A percentile compares a stretch with the other conserved stretches of the same genome.
Conservation (phyloP, 495 filamentous ascomycete genomes). For the Thermochaetoides thermophila region DNA sequence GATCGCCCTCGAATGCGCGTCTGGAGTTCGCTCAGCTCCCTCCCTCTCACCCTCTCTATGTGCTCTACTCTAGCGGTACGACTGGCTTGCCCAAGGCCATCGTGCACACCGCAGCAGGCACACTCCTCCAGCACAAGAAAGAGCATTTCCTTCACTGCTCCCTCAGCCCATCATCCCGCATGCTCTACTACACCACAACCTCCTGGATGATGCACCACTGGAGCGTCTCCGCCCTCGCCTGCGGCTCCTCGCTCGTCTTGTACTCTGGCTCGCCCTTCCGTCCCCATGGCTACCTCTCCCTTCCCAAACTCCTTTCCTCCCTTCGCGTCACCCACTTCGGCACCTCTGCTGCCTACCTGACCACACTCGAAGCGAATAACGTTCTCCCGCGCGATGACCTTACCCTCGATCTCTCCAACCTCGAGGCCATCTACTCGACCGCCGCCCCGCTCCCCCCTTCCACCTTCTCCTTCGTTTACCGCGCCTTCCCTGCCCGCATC, state of each 20-base stretch:
- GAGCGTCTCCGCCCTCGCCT: constrained; percentile 69
- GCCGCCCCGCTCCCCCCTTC: constrained; percentile 83
- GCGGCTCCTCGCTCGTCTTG: constrained; percentile 64
- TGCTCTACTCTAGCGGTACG: constrained; percentile 77
- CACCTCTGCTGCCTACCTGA: constrained; percentile 86
- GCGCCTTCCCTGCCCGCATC: constrained; percentile 55
- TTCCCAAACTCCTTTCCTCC: constrained; percentile 27
- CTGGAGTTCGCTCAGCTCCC: constrained; percentile 58
- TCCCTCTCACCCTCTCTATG: constrained; percentile 76
- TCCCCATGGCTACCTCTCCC: constrained; percentile 26
- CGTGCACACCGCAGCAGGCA: constrained; percentile 76
- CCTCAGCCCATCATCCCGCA: constrained; percentile 33
- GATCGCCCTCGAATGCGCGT: constrained; percentile 25
- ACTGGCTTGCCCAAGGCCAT: constrained; percentile 89
- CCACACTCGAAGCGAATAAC: constrained; percentile 68
- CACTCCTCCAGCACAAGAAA: constrained; percentile 87
- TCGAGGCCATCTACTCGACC: constrained; percentile 82
- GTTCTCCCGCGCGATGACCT: constrained; percentile 45
- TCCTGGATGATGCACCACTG: constrained; percentile 99
- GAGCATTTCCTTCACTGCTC: constrained; percentile 77
- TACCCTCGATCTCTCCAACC: constrained; percentile 35
- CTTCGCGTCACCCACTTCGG: constrained; percentile 73
- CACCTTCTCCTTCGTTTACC: constrained; percentile 81
- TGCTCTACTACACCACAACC: constrained; percentile 77
- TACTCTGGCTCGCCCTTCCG: constrained; percentile 86